Evolutionary conservation across 2,329 filamentous ascomycete species (phyloP).

Genomic region (Pestalotiopsis fici): DNA sequence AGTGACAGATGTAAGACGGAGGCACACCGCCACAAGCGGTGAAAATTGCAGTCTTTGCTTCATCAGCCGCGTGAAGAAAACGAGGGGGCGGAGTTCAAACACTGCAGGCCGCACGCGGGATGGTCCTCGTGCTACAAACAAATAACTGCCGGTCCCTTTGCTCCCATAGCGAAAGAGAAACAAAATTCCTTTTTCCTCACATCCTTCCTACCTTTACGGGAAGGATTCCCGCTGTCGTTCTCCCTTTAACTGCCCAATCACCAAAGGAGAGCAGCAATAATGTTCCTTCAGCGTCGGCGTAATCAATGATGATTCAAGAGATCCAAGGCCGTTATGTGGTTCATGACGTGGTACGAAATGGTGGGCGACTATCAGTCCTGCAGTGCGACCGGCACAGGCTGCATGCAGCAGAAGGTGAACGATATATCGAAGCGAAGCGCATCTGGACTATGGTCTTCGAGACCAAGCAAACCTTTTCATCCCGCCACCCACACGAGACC

Average conservation of each 20-base stretch:
- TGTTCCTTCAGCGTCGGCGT: too few species aligned
- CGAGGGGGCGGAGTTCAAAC: background rate
- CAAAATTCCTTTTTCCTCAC: background rate
- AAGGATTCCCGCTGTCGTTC: background rate
- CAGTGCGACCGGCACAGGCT: background rate
- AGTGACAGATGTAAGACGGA: background rate
- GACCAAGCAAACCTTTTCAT: background rate
- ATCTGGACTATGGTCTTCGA: background rate
- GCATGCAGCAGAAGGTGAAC: background rate
- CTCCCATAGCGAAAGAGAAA: background rate
- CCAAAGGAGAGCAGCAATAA: background rate
- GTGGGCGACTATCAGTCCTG: background rate
- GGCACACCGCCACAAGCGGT: background rate
- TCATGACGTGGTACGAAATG: background rate
- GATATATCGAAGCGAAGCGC: background rate
- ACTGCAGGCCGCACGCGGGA: background rate
- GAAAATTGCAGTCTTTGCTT: background rate
- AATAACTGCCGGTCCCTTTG: background rate
- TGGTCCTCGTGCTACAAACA: background rate
- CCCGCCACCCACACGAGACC: background rate
- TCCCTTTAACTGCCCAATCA: background rate
- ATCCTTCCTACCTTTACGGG: background rate
- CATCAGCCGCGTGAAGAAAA: background rate
- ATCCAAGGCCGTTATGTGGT: background rate
- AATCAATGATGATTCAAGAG: background rate